Evolutionary conservation across 202 grass and related monocot species (phyloP).

Genomic region (Sporobolus alterniflorus): DNA sequence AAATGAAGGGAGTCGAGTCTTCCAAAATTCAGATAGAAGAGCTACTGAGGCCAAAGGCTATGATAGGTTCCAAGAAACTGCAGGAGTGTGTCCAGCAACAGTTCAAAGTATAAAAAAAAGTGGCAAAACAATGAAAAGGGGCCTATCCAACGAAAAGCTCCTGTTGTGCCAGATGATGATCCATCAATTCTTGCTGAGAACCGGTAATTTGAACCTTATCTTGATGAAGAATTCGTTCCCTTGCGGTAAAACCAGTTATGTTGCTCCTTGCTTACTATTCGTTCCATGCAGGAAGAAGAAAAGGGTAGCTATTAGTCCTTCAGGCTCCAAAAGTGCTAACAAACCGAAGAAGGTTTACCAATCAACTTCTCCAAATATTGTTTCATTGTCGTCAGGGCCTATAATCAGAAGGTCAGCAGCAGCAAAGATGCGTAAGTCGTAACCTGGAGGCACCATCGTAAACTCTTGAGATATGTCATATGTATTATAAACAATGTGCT

Average conservation of each 20-base stretch:
- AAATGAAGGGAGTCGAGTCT: background rate
- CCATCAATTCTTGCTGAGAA: background rate
- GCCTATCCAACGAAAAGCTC: background rate
- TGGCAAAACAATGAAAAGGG: background rate
- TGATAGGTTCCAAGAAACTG: background rate
- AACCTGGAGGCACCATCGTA: background rate
- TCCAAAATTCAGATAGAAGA: background rate
- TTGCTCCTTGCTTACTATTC: background rate
- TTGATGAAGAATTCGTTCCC: background rate
- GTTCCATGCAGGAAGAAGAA: slow-evolving; percentile 9
- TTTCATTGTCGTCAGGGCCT: background rate
- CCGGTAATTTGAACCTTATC: slow-evolving; percentile 3
- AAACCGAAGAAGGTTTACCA: background rate
- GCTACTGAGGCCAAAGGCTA: background rate
- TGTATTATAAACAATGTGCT: background rate
- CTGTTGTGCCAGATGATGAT: background rate
- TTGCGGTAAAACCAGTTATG: background rate
- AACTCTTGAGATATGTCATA: background rate
- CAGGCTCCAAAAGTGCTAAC: background rate
- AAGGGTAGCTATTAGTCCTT: background rate
- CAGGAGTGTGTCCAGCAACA: background rate
- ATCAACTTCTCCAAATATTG: background rate
- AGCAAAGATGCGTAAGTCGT: background rate
- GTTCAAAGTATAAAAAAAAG: background rate
- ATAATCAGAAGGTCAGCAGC: slow-evolving; percentile 11